phyloP scores from a whole-genome alignment of 768 basidiomycete genomes.

The Psilocybe sp. region DNA sequence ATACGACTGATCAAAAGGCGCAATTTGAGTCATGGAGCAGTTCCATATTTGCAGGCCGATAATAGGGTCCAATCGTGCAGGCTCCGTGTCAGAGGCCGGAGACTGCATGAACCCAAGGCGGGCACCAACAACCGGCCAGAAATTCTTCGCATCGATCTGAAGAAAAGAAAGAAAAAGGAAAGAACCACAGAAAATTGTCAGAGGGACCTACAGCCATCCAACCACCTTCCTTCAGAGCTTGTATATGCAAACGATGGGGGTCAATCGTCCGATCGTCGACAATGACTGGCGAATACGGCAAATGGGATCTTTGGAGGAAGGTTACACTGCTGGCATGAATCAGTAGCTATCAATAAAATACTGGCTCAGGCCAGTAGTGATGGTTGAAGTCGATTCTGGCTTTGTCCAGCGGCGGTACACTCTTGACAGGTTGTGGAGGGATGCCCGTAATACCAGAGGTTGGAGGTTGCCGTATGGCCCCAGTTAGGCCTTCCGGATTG shows the following conservation, averaged over 20 bases:
- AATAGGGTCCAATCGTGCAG: constrained; percentile 58
- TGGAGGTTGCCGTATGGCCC: constrained; percentile 1
- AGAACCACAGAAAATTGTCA: not conserved
- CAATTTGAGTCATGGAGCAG: constrained; percentile 59
- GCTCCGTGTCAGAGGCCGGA: constrained; percentile 57
- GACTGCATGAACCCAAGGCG: constrained; percentile 65
- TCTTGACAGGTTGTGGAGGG: not conserved
- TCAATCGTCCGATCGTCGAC: constrained; percentile 60
- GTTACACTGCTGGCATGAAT: constrained; percentile 43
- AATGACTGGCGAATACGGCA: constrained; percentile 37
- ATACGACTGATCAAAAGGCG: constrained; percentile 55
- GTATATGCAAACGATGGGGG: constrained; percentile 52
- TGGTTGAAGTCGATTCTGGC: constrained; percentile 52
- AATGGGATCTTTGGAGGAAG: constrained; percentile 40
- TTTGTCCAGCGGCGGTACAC: constrained; percentile 33
- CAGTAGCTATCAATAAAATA: too few species aligned
- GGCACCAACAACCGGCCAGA: constrained; percentile 67
- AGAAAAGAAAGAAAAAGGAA: not conserved
- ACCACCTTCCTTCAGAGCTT: constrained; percentile 62
- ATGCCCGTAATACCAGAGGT: constrained; percentile 3
- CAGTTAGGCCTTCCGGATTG: too few species aligned
- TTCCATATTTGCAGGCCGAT: constrained; percentile 58
- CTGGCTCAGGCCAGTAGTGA: too few species aligned
- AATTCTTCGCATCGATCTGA: constrained; percentile 56
- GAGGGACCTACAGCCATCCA: constrained; percentile 16